Evolutionary conservation across 2,329 filamentous ascomycete genomes (phyloP), one percentile per base, ranked within the genome.

Genomic region (Cyphellophora attinorum): DNA sequence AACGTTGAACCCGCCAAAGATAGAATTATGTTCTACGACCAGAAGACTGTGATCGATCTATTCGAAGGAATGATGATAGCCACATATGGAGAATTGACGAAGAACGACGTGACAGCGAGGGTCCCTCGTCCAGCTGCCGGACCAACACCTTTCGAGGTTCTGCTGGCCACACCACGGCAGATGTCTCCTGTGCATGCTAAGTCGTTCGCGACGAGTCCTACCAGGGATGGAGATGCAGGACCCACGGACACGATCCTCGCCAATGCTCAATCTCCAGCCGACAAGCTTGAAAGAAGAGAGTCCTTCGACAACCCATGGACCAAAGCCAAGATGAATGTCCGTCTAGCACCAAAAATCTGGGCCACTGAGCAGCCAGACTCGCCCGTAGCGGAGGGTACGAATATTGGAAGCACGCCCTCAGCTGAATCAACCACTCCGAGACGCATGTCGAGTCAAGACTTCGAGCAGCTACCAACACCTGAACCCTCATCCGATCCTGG

Each of bases 1-100:
- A 79, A 79, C 40, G 57, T 79, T 21, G 76, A 80, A 46, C 74
- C 76, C 3, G 65, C 68, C 2, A 80, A 80, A 48, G 72, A 79
- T 47, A 70, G 79, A 51, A 62, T 79, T 2, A 47, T 78, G 3
- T 77, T 79, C 45, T 65, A 67, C 19, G 58, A 76, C 29, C 50
- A 57, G 2, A 48, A 51, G 3, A 13, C 49, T 0, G 47, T 79
- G 3, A 21, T 76, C 4, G 49, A 49, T 3, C 45, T 62, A 4
- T 55, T 66, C 2, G 57, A 64, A 13, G 52, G 53, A 18, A 48
- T 77, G 1, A 64, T 77, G 29, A 46, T 45, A n/a, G 38, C 42
- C 5, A 36, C 52, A 6, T 65, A 65, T 40, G 56, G 29, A 16
- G 16, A 19, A 12, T 6, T 21, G 3, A 6, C 3, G 6, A 13